Conservation (phyloP, 2,329 filamentous ascomycete species). For the Ascochyta clinopodiicola region DNA sequence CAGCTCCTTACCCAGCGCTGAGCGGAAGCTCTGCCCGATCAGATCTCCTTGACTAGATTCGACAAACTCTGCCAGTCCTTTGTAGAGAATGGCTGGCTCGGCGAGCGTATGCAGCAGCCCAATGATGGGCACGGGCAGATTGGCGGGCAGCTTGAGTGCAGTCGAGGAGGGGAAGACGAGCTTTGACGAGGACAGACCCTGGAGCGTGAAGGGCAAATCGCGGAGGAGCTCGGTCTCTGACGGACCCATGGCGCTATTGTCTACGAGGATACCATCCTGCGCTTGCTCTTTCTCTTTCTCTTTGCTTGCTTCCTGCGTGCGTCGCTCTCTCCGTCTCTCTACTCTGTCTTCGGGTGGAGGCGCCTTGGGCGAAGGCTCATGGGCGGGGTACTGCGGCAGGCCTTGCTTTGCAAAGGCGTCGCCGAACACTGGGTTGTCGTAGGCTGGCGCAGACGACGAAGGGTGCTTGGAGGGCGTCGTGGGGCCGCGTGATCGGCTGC, state of each 20-base stretch:
- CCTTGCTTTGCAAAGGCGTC: conserved; percentile 58
- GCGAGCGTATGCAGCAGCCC: conserved; percentile 88
- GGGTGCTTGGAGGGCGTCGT: conserved; percentile 39
- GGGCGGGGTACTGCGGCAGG: conserved; percentile 48
- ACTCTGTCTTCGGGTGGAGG: conserved; percentile 28
- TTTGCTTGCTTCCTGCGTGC: conserved; percentile 30
- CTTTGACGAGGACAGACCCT: conserved; percentile 87
- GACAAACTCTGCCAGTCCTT: conserved; percentile 79
- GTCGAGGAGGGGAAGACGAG: conserved; percentile 75
- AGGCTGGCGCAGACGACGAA: conserved; percentile 31
- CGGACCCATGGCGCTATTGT: conserved; percentile 33
- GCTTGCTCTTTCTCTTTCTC: conserved; percentile 35
- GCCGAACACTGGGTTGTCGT: conserved; percentile 42
- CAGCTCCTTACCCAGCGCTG: conserved; percentile 83
- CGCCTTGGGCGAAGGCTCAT: conserved; percentile 40
- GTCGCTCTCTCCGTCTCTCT: conserved; percentile 38
- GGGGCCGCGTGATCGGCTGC: conserved; percentile 29
- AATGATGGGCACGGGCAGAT: conserved; percentile 81
- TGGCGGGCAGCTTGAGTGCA: conserved; percentile 76
- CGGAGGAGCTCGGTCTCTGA: conserved; percentile 57
- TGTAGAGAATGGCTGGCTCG: conserved; percentile 92
- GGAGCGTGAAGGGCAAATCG: conserved; percentile 90
- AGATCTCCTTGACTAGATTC: conserved; percentile 81
- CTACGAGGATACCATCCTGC: conserved; percentile 16
- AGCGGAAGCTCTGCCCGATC: conserved; percentile 89